Evolutionary conservation across 2,329 filamentous ascomycete species (phyloP).

Genomic region (Aspergillus floridensis): DNA sequence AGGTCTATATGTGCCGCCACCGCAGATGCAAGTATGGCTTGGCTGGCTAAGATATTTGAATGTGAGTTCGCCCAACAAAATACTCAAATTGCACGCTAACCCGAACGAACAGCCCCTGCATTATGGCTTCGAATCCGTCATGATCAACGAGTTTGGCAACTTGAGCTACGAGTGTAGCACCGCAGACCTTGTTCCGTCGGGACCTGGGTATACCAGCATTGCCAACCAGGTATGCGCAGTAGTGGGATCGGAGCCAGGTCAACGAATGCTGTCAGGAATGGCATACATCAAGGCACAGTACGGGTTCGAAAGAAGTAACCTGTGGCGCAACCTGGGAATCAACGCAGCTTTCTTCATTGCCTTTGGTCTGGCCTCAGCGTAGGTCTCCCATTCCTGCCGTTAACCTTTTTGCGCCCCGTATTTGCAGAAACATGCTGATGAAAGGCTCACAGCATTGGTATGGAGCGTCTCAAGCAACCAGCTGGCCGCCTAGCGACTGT

Average conservation of each 20-base stretch:
- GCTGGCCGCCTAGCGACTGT: constrained; percentile 6
- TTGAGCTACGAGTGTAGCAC: constrained; percentile 1
- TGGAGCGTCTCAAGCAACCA: constrained; percentile 2
- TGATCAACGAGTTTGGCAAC: constrained; percentile 5
- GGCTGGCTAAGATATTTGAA: constrained; percentile 77
- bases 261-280: not conserved
- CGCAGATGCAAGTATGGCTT: constrained; percentile 69
- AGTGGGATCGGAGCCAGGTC: not conserved
- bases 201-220: not conserved
- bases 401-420: not conserved
- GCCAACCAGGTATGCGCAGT: constrained; percentile 3
- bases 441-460: constrained; percentile 1
- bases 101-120: constrained; percentile 2
- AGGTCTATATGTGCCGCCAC: constrained; percentile 73
- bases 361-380: not conserved
- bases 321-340: constrained; percentile 9
- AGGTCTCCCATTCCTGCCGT: not conserved
- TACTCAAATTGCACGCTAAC: not conserved
- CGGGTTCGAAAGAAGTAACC: not conserved
- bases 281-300: constrained; percentile 4
- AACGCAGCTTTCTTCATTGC: constrained; percentile 4
- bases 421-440: not conserved
- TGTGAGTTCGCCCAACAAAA: constrained; percentile 57
- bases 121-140: constrained; percentile 6
- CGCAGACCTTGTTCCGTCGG: not conserved